Evolutionary conservation across 306 rosid species (phyloP), one percentile per base, ranked within the genome.

Genomic region (Malus asiatica): DNA sequence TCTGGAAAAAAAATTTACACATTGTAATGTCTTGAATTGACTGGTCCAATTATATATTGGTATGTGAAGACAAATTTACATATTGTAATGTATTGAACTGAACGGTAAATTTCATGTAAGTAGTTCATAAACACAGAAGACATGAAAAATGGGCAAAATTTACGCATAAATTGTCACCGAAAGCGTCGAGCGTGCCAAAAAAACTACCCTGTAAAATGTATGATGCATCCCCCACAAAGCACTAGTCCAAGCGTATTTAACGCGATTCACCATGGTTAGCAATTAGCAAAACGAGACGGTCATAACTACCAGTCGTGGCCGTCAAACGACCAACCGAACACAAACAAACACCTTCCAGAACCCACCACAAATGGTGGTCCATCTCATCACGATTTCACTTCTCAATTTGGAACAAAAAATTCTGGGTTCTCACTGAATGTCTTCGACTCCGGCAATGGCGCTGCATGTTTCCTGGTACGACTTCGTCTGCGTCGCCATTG

Each of bases 401-500:
- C 58, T 14, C 20, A 46, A 20, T 20, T 66, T 48, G 22, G 44
- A 48, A 48, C 53, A 48, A 15, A 16, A 42, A 14, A 25, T 63
- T 51, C 72, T 40, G 73, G 73, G 61, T 61, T 44, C n/a, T 72
- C 66, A 60, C 32, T 18, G 18, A 59, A 63, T 7, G 14, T 16
- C 22, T 16, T 68, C 3, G 12, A 25, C 59, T 20, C 7, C 19
- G 1, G 14, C 45, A 44, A 89, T 86, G 95, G 90, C 78, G 46
- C 81, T 88, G 70, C 82, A 57, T 59, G 69, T 91, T 8, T 89
- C 73, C 60, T 91, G 97, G 95, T 89, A 89, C 20, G 95, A 88
- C 80, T 83, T 89, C n/a, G 93, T 88, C 29, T 89, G 93, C 70
- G 81, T 89, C 64, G 90, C 80, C 80, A 89, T 88, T 35, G 86